phyloP scores from a whole-genome alignment of 768 basidiomycete genomes.

The Mycena leptocephala region DNA sequence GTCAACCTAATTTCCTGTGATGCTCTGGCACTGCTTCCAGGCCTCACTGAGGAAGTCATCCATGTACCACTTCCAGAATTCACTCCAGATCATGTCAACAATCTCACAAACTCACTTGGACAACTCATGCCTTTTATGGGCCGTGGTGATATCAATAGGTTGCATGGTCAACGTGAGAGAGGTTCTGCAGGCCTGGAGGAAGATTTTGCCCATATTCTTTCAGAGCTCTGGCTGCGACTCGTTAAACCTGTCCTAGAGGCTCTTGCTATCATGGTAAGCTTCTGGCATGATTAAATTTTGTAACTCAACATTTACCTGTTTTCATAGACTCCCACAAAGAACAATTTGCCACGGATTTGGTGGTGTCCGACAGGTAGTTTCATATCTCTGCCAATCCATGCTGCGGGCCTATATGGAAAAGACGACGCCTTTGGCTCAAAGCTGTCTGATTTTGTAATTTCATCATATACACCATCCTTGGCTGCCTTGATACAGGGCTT shows the following conservation, averaged over 20 bases:
- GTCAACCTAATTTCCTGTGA: slow-evolving; percentile 50
- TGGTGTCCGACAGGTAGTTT: slow-evolving; percentile 41
- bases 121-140: no score
- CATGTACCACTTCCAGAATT: slow-evolving; percentile 1
- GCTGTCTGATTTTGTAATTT: slow-evolving; percentile 38
- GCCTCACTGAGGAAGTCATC: background rate
- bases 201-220: slow-evolving; percentile 3
- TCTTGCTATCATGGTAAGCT: slow-evolving; percentile 2
- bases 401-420: slow-evolving; percentile 49
- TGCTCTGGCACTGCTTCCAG: slow-evolving; percentile 45
- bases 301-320: background rate
- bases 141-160: no score
- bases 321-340: background rate
- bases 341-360: background rate
- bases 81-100: background rate
- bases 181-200: background rate
- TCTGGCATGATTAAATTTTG: background rate
- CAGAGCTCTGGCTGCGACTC: background rate
- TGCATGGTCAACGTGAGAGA: no score
- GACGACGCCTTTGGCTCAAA: slow-evolving; percentile 7
- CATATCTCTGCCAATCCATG: slow-evolving; percentile 54
- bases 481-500: slow-evolving; percentile 7
- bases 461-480: slow-evolving; percentile 35
- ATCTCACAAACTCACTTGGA: no score
- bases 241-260: background rate